A percentile compares a stretch with the other conserved stretches of the same genome.
phyloP scores from a whole-genome alignment of 257 asterid species.

The Capsicum chinense region DNA sequence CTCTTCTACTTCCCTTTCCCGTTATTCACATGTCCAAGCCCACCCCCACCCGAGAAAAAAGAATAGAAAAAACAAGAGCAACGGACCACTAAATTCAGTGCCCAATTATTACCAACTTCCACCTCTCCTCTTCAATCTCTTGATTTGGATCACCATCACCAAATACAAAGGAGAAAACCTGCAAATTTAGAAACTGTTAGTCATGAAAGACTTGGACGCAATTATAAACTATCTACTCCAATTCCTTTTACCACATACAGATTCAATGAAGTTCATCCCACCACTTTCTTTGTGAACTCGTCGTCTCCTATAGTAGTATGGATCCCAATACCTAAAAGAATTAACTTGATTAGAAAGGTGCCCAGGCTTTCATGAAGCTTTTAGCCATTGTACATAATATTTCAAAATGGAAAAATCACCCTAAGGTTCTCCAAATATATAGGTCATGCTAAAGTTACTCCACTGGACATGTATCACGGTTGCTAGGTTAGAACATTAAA shows the following conservation, averaged over 20 bases:
- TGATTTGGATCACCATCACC: constrained; percentile 99
- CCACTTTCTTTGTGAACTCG: constrained; percentile 56
- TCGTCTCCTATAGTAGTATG: constrained; percentile 81
- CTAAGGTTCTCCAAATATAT: background rate
- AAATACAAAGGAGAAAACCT: constrained; percentile 95
- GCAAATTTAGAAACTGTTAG: constrained; percentile 39
- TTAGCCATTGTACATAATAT: background rate
- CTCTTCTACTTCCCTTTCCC: constrained; percentile 16
- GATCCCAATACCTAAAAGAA: constrained; percentile 92
- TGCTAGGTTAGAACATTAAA: constrained; percentile 16
- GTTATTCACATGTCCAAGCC: background rate
- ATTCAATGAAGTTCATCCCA: constrained; percentile 92
- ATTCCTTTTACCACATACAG: constrained; percentile 56
- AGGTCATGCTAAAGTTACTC: constrained; percentile 2
- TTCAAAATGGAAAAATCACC: constrained; percentile 16
- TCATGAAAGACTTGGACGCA: constrained; percentile 28
- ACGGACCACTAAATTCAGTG: constrained; percentile 90
- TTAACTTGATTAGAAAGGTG: constrained; percentile 27
- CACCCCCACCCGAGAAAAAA: constrained; percentile 5
- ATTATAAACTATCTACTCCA: constrained; percentile 32
- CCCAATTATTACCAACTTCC: constrained; percentile 99
- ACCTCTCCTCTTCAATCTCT: constrained; percentile 99
- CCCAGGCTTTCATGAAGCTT: constrained; percentile 12
- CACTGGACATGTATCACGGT: background rate
- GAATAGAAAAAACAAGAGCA: constrained; percentile 37